Conservation (phyloP, 441 rosid genomes). For the Geranium incanum region DNA sequence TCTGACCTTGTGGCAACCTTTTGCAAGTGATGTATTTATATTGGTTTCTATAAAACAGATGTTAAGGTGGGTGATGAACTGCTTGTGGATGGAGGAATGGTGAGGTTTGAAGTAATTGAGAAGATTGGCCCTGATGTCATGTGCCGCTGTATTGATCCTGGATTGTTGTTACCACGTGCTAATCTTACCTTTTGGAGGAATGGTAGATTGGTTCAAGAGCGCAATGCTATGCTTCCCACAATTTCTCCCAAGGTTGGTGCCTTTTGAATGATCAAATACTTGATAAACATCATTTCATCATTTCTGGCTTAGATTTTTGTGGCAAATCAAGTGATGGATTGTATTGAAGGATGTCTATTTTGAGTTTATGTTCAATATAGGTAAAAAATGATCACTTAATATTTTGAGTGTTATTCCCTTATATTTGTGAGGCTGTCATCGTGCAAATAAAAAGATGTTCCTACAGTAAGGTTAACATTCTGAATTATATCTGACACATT, state of each 20-base stretch:
- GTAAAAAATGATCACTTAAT: background rate
- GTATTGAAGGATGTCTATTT: background rate
- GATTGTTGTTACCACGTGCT: conserved; percentile 85
- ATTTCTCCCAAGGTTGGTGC: conserved; percentile 73
- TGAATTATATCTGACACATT: background rate
- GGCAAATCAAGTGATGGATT: background rate
- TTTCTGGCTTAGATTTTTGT: background rate
- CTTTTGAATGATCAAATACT: background rate
- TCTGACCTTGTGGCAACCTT: background rate
- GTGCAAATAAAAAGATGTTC: background rate
- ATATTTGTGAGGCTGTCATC: background rate
- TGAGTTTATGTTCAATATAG: background rate
- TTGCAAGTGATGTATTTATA: background rate
- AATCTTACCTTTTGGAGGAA: conserved; percentile 94
- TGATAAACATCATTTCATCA: background rate
- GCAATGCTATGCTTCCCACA: conserved; percentile 94
- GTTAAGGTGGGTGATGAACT: conserved; percentile 43
- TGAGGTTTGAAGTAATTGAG: conserved; percentile 89
- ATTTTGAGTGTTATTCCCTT: background rate
- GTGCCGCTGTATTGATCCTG: conserved; percentile 87
- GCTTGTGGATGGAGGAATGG: conserved; percentile 97
- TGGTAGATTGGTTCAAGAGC: conserved; percentile 83
- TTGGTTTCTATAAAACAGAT: background rate
- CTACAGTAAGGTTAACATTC: background rate
- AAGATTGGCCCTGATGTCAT: conserved; percentile 92